Base-by-base conservation (phyloP, 106 monocot species). In the Acanthochlamys bracteata region DNA sequence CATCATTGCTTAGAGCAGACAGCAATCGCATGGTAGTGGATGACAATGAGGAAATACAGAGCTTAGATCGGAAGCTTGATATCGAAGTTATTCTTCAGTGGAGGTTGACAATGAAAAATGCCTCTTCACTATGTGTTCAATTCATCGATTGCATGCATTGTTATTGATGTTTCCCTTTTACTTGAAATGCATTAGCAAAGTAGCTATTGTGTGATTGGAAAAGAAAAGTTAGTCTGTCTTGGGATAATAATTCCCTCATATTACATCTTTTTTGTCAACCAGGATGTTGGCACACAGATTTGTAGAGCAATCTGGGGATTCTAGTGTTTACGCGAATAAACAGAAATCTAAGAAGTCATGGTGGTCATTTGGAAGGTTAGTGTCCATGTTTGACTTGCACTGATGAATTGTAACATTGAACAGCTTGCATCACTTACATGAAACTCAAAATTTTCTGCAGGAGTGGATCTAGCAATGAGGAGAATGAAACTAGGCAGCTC, bases 271-370 rank as follows among this genome's bases (percentile, higher is more conserved):
- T n/a, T n/a, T n/a, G n/a, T 39, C 19, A 7, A 33, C 39, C 83
- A 96, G 95, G 82, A 88, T 91, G 96, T 70, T 96, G 71, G 96
- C 96, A 46, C 96, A 91, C 76, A 88, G 80, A 65, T 85, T 96
- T 74, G 82, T 96, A 60, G 78, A 86, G 47, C 87, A 96, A 64
- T 78, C 80, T 22, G 42, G 56, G 64, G 77, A 78, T 57, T 81
- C 82, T 60, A 79, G 72, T 75, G 61, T 71, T 57, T 57, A 82
- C 75, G 55, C 66, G 65, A 78, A 65, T 42, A 82, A 83, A 63
- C 73, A 82, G 68, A 84, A 84, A 46, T 14, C 63, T 53, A 73
- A 76, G 67, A 73, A 42, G 51, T 81, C 88, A 7, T 98, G 96
- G 96, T 98, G 88, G 91, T 71, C 91, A 59, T 85, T 90, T 78